A percentile compares a stretch with the other conserved stretches of the same genome.
Evolutionary conservation across 306 rosid genomes (phyloP).

Genomic region (Cicer judaicum): DNA sequence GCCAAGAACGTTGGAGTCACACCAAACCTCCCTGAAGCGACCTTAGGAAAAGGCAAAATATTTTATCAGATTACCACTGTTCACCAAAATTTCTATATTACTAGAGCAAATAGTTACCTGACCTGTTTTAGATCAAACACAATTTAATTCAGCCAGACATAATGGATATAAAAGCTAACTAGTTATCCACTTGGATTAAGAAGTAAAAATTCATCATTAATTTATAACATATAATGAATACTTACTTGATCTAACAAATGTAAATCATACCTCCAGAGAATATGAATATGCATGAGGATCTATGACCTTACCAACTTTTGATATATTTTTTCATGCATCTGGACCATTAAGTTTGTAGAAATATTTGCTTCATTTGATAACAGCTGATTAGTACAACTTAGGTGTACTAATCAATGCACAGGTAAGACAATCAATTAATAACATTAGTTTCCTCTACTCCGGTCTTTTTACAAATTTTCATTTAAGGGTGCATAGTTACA

Average conservation of each 20-base stretch:
- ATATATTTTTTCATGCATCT: constrained; percentile 19
- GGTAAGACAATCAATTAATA: constrained; percentile 9
- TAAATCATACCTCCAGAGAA: constrained; percentile 25
- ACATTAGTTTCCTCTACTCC: background rate
- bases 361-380: background rate
- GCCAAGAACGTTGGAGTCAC: constrained; percentile 99
- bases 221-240: constrained; percentile 20
- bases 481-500: constrained; percentile 22
- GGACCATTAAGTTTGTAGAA: constrained; percentile 7
- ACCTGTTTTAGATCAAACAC: constrained; percentile 33
- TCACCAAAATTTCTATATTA: constrained; percentile 13
- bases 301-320: constrained; percentile 14
- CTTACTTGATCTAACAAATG: constrained; percentile 9
- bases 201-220: constrained; percentile 8
- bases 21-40: constrained; percentile 99
- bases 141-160: constrained; percentile 10
- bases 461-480: background rate
- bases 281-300: constrained; percentile 4
- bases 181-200: constrained; percentile 8
- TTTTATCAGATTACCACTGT: constrained; percentile 42
- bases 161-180: constrained; percentile 28
- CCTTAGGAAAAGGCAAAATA: constrained; percentile 61
- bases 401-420: background rate
- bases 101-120: constrained; percentile 1
- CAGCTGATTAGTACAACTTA: background rate